Conservation (phyloP, 2,329 filamentous ascomycete genomes). For the Fusarium pseudocircinatum region DNA sequence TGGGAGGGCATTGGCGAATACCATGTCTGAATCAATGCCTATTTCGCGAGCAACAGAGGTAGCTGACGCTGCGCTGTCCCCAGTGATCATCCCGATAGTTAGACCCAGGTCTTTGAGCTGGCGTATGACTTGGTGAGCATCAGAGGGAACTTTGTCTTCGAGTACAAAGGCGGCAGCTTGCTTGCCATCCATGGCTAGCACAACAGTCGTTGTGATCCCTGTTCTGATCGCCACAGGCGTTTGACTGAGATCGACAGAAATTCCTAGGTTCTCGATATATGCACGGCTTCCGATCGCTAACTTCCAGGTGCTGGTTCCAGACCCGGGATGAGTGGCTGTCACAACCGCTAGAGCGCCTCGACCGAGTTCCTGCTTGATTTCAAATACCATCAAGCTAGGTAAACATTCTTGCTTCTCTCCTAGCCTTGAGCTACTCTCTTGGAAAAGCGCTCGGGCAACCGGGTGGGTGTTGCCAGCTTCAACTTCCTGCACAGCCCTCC, state of each 20-base stretch:
- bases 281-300: neutral
- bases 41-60: neutral
- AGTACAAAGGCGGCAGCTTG: neutral
- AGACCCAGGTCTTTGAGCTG: neutral
- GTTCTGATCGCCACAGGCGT: accelerated
- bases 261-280: neutral
- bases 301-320: accelerated
- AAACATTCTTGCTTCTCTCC: accelerated
- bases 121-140: neutral
- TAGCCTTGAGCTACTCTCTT: neutral
- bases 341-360: neutral
- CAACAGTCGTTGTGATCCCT: neutral
- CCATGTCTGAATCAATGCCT: neutral
- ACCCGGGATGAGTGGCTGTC: accelerated
- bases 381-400: accelerated
- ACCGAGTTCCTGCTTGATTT: neutral
- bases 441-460: neutral
- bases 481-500: neutral
- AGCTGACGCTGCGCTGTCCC: neutral
- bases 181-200: neutral
- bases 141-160: accelerated
- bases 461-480: neutral
- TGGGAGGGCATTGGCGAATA: neutral
- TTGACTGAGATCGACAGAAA: neutral
- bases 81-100: neutral